Conservation (phyloP, 108 stramenopile genomes). For the Heterococcus sp. region DNA sequence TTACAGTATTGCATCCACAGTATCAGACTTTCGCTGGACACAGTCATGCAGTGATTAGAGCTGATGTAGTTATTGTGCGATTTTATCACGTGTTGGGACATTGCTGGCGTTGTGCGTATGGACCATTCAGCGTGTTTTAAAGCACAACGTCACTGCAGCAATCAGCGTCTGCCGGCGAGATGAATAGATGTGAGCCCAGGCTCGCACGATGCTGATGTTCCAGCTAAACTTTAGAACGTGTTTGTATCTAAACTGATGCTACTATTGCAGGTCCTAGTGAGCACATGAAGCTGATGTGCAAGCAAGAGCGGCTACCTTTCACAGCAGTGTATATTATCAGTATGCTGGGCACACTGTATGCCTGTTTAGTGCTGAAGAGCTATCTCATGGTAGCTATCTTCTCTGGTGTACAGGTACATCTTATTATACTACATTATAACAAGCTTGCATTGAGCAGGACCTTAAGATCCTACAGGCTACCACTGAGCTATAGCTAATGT, state of each 20-base stretch:
- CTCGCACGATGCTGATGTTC: too few species aligned
- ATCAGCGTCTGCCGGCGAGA: too few species aligned
- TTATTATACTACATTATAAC: too few species aligned
- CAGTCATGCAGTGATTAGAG: not conserved
- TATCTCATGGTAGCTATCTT: slow-evolving; percentile 7
- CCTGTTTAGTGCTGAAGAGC: slow-evolving; percentile 18
- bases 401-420: too few species aligned
- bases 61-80: not conserved
- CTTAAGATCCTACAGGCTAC: too few species aligned
- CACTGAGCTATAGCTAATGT: too few species aligned
- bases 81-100: not conserved
- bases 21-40: not conserved
- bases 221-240: too few species aligned
- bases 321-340: slow-evolving; percentile 35
- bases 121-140: not conserved
- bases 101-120: not conserved
- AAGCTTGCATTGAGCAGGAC: too few species aligned
- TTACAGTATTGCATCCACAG: not conserved
- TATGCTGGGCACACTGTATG: slow-evolving; percentile 36
- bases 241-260: too few species aligned
- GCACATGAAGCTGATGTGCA: slow-evolving; percentile 13
- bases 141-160: not conserved
- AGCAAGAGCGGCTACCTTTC: slow-evolving; percentile 30
- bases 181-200: too few species aligned
- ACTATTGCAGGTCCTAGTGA: slow-evolving; percentile 1